These are phyloP conservation scores for Eremothecium sinecaudum DNA, from an alignment of 1,139 yeast genomes.

Conservation along the genomic window DNA sequence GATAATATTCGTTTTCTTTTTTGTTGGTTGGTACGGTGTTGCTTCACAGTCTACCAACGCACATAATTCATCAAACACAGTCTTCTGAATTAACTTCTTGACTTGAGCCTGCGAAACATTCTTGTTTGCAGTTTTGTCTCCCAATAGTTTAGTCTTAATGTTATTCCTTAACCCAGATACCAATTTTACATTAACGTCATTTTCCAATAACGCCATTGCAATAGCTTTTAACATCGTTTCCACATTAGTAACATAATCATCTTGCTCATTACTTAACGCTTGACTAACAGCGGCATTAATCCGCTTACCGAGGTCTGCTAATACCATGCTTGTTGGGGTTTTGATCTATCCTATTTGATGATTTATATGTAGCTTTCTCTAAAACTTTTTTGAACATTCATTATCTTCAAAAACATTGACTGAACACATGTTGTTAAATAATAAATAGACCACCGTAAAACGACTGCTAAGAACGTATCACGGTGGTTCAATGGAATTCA, in stretches of 20 bases:
- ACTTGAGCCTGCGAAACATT: constrained; percentile 42
- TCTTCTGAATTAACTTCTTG: constrained; percentile 76
- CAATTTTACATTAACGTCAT: constrained; percentile 82
- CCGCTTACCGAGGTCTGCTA: constrained; percentile 87
- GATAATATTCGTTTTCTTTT: constrained; percentile 61
- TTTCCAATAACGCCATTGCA: constrained; percentile 79
- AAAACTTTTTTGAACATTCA: not conserved
- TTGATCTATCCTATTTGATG: not conserved
- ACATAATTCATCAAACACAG: constrained; percentile 87
- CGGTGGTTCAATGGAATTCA: constrained; percentile 23
- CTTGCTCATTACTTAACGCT: constrained; percentile 55
- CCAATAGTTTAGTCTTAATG: constrained; percentile 48
- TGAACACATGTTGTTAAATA: constrained; percentile 9
- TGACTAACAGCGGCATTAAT: constrained; percentile 68
- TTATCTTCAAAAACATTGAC: not conserved
- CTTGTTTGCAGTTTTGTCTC: constrained; percentile 21
- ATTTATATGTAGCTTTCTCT: not conserved
- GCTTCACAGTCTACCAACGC: constrained; percentile 61
- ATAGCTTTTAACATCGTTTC: constrained; percentile 75
- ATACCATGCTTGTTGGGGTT: constrained; percentile 49
- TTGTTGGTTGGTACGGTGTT: constrained; percentile 77
- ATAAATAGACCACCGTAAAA: too few relatives aligned
- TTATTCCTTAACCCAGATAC: constrained; percentile 72
- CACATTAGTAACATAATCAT: constrained; percentile 47
- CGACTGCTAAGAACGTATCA: too few relatives aligned